These are phyloP conservation scores for Thraustochytrium sp. DNA, from an alignment of 352 stramenopile genomes.

Conservation along the genomic window DNA sequence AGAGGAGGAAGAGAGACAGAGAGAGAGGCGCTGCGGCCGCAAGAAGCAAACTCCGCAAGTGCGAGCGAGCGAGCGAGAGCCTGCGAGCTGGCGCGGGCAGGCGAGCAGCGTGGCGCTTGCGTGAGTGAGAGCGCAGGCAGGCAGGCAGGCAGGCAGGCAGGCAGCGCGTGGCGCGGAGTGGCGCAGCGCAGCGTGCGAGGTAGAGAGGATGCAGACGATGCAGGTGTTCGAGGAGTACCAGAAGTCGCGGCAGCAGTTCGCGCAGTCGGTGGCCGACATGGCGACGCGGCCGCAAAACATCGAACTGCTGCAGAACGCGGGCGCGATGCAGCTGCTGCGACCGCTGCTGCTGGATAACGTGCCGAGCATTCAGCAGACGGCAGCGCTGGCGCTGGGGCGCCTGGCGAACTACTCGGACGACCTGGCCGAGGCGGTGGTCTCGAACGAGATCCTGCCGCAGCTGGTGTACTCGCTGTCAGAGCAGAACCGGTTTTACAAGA, in stretches of 20 bases:
- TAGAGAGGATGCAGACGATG: conserved; percentile 38
- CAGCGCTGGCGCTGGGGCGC: conserved; percentile 78
- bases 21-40: no score
- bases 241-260: conserved; percentile 86
- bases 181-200: no score
- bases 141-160: no score
- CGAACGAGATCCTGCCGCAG: conserved; percentile 90
- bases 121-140: no score
- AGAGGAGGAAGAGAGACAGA: no score
- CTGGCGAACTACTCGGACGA: conserved; percentile 91
- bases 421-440: conserved; percentile 83
- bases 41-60: no score
- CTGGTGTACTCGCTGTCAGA: conserved; percentile 82
- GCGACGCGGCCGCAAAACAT: conserved; percentile 90
- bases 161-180: no score
- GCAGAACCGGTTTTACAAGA: conserved; percentile 82
- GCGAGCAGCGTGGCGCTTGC: no score
- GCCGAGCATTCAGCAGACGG: conserved; percentile 87
- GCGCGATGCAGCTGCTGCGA: conserved; percentile 86
- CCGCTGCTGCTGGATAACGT: conserved; percentile 88
- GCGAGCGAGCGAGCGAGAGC: no score
- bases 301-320: conserved; percentile 90
- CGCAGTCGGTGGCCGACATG: conserved; percentile 84
- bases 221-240: conserved; percentile 84
- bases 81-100: no score